Evolutionary conservation across 2,329 filamentous ascomycete species (phyloP), one percentile per base, ranked within the genome.

Genomic region (Immersiporthe knoxdaviesiana): DNA sequence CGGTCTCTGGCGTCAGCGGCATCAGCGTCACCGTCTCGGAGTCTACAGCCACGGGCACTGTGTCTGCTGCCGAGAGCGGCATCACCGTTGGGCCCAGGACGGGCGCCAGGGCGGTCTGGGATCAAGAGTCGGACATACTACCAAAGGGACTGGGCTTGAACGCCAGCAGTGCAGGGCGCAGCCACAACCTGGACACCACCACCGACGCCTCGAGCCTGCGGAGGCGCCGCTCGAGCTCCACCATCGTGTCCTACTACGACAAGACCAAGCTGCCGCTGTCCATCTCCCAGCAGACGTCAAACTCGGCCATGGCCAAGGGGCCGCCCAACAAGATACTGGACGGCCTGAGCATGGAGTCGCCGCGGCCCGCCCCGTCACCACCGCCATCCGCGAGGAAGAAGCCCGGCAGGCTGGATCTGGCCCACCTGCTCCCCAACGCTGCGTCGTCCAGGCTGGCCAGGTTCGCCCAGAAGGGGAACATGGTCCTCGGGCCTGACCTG

Each of bases 221-320:
- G 54, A 83, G 85, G 63, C 83, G 82, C 41, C 80, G 81, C 60
- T 88, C 87, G 2, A 83, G 80, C 50, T 87, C 86, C 5, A 88
- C 86, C n/a, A 82, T 88, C 69, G 80, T 80, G 41, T 86, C 85
- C 0, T 86, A 84, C 76, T 88, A 88, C 75, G 86, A 88, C 77
- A 84, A 85, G 74, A 76, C 83, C 6, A 87, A 86, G 73, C 80
- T 85, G 62, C 85, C 86, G 14, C 79, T 88, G 6, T 81, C 84
- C n/a, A 83, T 87, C 70, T 87, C 86, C 0, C 86, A 88, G 73
- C 86, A 88, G 74, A 88, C 87, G 0, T 87, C 86, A 0, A 84
- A 81, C 58, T 87, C 86, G 1, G 84, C 85, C 70, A 88, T 88
- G 82, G 85, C 86, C 30, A 87, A 85, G 72, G 85, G 85, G 3